Percentiles rank a stretch among this genome's conserved stretches.
These are phyloP conservation scores for Candida germanica DNA, from an alignment of 805 yeast genomes.

Conservation along the genomic window DNA sequence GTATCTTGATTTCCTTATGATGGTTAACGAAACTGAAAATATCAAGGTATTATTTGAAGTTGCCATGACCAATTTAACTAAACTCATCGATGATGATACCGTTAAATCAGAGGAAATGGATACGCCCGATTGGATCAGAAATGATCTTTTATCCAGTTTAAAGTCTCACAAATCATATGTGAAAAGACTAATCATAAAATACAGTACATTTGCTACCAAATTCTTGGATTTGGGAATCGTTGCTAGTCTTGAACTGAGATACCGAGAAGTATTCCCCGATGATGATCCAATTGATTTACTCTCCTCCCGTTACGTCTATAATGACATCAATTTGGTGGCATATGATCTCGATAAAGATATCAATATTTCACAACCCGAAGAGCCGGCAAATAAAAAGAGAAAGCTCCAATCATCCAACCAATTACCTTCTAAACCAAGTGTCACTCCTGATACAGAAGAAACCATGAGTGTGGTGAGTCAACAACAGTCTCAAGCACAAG, in stretches of 20 bases:
- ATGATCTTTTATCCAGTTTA: constrained; percentile 40
- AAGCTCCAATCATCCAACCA: constrained; percentile 3
- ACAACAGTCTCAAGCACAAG: constrained; percentile 12
- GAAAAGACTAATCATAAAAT: constrained; percentile 38
- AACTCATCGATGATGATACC: constrained; percentile 22
- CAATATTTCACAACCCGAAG: constrained; percentile 16
- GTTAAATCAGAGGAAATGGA: constrained; percentile 19
- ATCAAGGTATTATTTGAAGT: constrained; percentile 83
- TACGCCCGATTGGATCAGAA: constrained; percentile 36
- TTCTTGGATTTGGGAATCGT: constrained; percentile 71
- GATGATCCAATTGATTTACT: constrained; percentile 42
- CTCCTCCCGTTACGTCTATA: constrained; percentile 37
- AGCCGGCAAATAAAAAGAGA: constrained; percentile 11
- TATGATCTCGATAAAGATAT: constrained; percentile 32
- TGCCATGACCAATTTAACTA: constrained; percentile 54
- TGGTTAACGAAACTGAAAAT: constrained; percentile 64
- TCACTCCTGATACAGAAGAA: constrained; percentile 4
- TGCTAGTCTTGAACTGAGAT: constrained; percentile 62
- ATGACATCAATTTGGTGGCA: constrained; percentile 33
- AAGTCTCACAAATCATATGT: constrained; percentile 23
- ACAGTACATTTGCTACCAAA: constrained; percentile 64
- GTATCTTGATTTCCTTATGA: constrained; percentile 71
- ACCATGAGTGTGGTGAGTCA: not conserved
- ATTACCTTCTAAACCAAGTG: constrained; percentile 12
- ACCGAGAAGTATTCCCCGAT: constrained; percentile 61